These are phyloP conservation scores for Juglanconis oblonga DNA, from an alignment of 2,329 filamentous ascomycete genomes.

Conservation along the genomic window DNA sequence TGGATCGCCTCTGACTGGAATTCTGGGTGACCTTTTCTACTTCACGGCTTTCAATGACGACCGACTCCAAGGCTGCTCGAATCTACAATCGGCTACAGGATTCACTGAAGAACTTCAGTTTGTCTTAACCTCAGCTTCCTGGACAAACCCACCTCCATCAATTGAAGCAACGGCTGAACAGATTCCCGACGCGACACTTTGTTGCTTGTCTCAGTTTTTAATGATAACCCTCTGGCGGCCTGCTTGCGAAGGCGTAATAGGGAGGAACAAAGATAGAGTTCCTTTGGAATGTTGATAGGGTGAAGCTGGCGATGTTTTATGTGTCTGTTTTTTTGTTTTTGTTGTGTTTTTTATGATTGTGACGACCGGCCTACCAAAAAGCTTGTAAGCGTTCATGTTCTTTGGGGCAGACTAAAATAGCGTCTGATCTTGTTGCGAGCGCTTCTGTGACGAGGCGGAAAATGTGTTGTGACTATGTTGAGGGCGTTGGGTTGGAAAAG, in stretches of 20 bases:
- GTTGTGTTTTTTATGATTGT: not conserved
- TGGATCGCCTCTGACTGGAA: too few relatives aligned
- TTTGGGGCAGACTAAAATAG: not conserved
- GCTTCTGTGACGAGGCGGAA: not conserved
- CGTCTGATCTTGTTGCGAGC: not conserved
- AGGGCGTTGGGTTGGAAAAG: conserved; percentile 2
- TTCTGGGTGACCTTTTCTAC: too few relatives aligned
- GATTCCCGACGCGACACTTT: not conserved
- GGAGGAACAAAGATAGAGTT: not conserved
- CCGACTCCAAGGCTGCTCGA: not conserved
- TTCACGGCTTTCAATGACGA: too few relatives aligned
- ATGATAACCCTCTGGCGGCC: not conserved
- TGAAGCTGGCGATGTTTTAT: not conserved
- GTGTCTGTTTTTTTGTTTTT: not conserved
- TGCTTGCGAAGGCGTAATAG: not conserved
- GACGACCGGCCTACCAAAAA: not conserved
- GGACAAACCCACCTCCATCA: not conserved
- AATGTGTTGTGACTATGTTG: not conserved
- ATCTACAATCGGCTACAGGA: not conserved
- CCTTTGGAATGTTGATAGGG: not conserved
- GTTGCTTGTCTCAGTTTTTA: not conserved
- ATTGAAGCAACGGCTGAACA: not conserved
- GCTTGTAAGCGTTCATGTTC: not conserved
- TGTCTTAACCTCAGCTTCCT: not conserved
- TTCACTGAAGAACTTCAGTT: not conserved